Evolutionary conservation across 148 eudicot species (phyloP).

Genomic region (Pharnaceum exiguum): DNA sequence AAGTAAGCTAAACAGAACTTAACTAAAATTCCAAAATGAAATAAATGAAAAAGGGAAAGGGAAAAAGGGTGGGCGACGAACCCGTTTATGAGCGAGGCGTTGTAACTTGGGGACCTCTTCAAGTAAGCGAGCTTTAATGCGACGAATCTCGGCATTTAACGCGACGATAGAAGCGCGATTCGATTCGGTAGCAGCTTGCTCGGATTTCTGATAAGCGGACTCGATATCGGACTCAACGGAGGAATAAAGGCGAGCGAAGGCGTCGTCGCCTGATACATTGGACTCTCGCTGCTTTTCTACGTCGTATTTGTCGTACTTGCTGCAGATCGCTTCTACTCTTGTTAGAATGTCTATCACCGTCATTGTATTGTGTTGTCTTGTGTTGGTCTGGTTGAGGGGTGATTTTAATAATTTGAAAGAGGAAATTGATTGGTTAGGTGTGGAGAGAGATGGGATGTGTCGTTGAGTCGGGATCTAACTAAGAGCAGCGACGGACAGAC

Average conservation of each 20-base stretch:
- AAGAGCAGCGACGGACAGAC: too few species aligned
- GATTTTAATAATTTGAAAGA: too few species aligned
- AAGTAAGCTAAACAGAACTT: too few species aligned
- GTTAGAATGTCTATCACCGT: slow-evolving; percentile 83
- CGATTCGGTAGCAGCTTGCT: slow-evolving; percentile 59
- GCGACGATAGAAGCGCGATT: slow-evolving; percentile 80
- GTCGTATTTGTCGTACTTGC: slow-evolving; percentile 91
- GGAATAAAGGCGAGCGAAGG: slow-evolving; percentile 86
- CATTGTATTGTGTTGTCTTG: slow-evolving; percentile 6
- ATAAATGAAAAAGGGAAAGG: background rate
- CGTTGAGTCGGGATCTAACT: too few species aligned
- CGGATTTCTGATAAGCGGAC: slow-evolving; percentile 88
- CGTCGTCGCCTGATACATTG: slow-evolving; percentile 78
- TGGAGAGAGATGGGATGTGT: too few species aligned
- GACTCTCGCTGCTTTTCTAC: slow-evolving; percentile 64
- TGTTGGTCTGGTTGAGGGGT: too few species aligned
- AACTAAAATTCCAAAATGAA: background rate
- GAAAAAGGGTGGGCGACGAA: slow-evolving; percentile 11
- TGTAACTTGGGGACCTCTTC: slow-evolving; percentile 94
- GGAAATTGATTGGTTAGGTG: too few species aligned
- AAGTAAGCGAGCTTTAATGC: slow-evolving; percentile 76
- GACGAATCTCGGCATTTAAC: slow-evolving; percentile 93
- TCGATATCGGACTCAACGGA: slow-evolving; percentile 77
- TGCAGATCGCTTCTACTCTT: slow-evolving; percentile 86
- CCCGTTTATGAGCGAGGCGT: slow-evolving; percentile 88